Evolutionary conservation across 1,284 basidiomycete species (phyloP).

Genomic region (Ustilago esculenta): DNA sequence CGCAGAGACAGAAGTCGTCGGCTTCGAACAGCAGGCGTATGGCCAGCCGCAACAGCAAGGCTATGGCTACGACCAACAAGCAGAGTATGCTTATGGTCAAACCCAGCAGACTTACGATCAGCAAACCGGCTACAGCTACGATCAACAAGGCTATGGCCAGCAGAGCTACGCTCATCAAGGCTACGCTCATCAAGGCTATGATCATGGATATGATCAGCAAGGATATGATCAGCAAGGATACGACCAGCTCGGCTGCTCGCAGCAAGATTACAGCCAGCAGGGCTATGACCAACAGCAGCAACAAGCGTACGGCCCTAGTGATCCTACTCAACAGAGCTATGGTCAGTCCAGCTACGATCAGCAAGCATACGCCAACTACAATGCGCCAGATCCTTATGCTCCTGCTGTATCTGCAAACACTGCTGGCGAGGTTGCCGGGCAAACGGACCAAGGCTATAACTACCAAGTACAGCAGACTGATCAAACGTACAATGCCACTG

Average conservation of each 20-base stretch:
- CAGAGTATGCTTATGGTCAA: slow-evolving; percentile 19
- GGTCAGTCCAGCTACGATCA: slow-evolving; percentile 14
- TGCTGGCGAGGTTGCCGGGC: not conserved
- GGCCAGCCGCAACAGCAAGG: slow-evolving; percentile 22
- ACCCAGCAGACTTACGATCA: slow-evolving; percentile 20
- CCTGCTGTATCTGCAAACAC: slow-evolving; percentile 4
- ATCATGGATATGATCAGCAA: slow-evolving; percentile 5
- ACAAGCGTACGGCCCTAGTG: not conserved
- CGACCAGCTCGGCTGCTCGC: no score
- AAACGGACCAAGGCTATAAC: slow-evolving; percentile 26
- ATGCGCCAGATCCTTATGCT: slow-evolving; percentile 20
- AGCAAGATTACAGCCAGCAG: no score
- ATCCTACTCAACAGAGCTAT: slow-evolving; percentile 22
- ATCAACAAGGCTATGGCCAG: slow-evolving; percentile 11
- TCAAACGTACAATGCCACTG: slow-evolving; percentile 15
- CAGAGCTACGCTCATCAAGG: slow-evolving; percentile 19
- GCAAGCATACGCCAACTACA: slow-evolving; percentile 18
- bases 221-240: slow-evolving; percentile 4
- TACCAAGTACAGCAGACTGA: no score
- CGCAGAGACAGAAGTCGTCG: slow-evolving; percentile 7
- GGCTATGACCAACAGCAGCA: slow-evolving; percentile 13
- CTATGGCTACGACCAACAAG: slow-evolving; percentile 20
- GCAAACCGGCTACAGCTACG: slow-evolving; percentile 8
- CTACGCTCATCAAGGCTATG: slow-evolving; percentile 18
- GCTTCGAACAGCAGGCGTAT: slow-evolving; percentile 22